Base-by-base conservation (phyloP, 139 green algal genomes). In the Dunaliella primolecta region DNA sequence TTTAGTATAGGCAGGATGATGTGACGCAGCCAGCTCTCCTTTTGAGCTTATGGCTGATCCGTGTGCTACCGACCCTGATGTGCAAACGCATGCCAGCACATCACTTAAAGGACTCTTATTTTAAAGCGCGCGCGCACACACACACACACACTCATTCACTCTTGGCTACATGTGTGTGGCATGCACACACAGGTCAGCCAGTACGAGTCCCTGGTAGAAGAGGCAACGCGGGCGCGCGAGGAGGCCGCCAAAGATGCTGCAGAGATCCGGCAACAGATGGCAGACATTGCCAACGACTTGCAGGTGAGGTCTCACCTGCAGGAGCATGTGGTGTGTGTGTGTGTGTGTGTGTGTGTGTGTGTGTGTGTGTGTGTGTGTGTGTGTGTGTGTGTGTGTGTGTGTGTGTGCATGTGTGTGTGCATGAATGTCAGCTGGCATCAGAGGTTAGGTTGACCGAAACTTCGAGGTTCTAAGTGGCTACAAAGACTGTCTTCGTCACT, bases 141-240 rank as follows among this genome's bases (percentile, higher is more conserved):
- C n/a, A n/a, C n/a, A n/a, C n/a, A n/a, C n/a, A n/a, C n/a, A n/a
- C n/a, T n/a, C n/a, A n/a, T n/a, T n/a, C n/a, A n/a, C n/a, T n/a
- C n/a, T n/a, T n/a, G n/a, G n/a, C n/a, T n/a, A n/a, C n/a, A n/a
- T n/a, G n/a, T n/a, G n/a, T n/a, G n/a, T n/a, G n/a, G n/a, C n/a
- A n/a, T n/a, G n/a, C n/a, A n/a, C 34, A 3, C 30, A 23, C 78
- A 82, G 27, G 27, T 34, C 78, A 32, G 27, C 78, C 46, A 32
- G 31, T 86, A 86, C 55, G 31, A 82, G 84, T 36, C 78, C 3
- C 35, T 87, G 55, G 57, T 87, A 3, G 84, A 87, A 21, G 78
- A 84, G 35, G 78, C 78, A 2, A 34, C 20, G 32, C 78, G 64
- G 0, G 71, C 78, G 7, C 56, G 64, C 2, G 84, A 87, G 31